Base-by-base conservation (phyloP, 768 basidiomycete genomes). In the Panus rudis region DNA sequence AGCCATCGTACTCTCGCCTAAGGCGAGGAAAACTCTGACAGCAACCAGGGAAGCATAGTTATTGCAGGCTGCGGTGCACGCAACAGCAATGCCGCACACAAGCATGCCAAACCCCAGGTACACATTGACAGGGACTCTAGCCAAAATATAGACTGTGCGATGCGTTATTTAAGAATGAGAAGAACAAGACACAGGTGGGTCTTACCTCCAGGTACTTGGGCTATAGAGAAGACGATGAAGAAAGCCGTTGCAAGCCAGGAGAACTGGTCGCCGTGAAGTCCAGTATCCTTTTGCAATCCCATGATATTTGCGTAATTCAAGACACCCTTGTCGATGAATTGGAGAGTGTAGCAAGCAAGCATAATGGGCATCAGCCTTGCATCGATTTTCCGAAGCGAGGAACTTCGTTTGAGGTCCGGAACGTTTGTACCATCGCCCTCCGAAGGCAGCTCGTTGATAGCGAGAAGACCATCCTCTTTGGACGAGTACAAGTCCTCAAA, bases 251-350 rank as follows among this genome's bases (percentile, higher is more conserved):
- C 39, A 4, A 41, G n/a, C 39, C 39, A 41, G 5, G 39, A 41
- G 39, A 41, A 41, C 39, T 41, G 39, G 21, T 26, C 21, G 6
- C 39, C 39, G n/a, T 41, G 13, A 11, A 41, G 13, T 20, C 24
- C 24, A 20, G 26, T 27, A 26, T 41, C 39, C 26, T 41, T 11
- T 13, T 23, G 26, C 24, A 41, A 26, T 5, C 39, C 39, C 39
- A 41, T 41, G 24, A 41, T 41, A 26, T 41, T 41, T 20, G 39
- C 39, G 21, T 41, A 41, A 17, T 41, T 41, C 13, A 41, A 26
- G 6, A 41, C 14, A 27, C 13, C 39, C n/a, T 41, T 41, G 39
- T 41, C 39, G 24, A 41, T 26, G 39, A 41, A 41, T 17, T 41
- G 39, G 6, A 41, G 39, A 17, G 39, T 41, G 24, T 41, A 41